Conservation (phyloP, 495 filamentous ascomycete species). For the Penicillium canariense region DNA sequence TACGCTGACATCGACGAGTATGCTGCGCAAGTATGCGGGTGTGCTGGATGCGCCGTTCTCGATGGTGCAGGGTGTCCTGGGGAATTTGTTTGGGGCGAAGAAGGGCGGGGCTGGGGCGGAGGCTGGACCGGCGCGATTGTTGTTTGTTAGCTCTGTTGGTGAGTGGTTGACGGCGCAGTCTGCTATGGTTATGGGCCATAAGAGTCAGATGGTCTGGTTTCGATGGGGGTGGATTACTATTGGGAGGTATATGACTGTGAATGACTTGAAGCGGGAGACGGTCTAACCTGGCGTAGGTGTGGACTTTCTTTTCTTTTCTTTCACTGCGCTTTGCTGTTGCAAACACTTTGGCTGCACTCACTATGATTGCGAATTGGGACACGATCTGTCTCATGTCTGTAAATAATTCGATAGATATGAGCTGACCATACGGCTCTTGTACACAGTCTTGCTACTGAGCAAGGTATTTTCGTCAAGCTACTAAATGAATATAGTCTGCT, state of each 20-base stretch:
- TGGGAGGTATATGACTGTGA: conserved; percentile 92
- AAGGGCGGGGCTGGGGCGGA: conserved; percentile 26
- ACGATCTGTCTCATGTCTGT: no score
- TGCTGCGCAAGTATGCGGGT: conserved; percentile 76
- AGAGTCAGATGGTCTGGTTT: conserved; percentile 99
- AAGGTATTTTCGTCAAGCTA: neutral
- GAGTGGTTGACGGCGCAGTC: conserved; percentile 66
- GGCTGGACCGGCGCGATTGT: conserved; percentile 50
- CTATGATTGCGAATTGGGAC: no score
- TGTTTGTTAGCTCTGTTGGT: conserved; percentile 66
- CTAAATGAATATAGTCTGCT: neutral
- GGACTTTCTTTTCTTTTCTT: neutral
- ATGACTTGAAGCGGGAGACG: conserved; percentile 75
- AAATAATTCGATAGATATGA: neutral
- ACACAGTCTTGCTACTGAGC: neutral
- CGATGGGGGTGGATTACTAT: conserved; percentile 92
- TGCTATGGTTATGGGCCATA: conserved; percentile 85
- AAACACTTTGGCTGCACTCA: neutral
- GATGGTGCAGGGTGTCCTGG: conserved; percentile 46
- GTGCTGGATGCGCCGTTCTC: conserved; percentile 71
- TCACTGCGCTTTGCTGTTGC: neutral
- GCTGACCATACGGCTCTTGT: neutral
- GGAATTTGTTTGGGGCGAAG: conserved; percentile 30
- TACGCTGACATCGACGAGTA: conserved; percentile 66
- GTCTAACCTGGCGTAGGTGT: conserved; percentile 15